Base-by-base conservation (phyloP, 768 basidiomycete species). In the Strobilomyces echinocephalus region DNA sequence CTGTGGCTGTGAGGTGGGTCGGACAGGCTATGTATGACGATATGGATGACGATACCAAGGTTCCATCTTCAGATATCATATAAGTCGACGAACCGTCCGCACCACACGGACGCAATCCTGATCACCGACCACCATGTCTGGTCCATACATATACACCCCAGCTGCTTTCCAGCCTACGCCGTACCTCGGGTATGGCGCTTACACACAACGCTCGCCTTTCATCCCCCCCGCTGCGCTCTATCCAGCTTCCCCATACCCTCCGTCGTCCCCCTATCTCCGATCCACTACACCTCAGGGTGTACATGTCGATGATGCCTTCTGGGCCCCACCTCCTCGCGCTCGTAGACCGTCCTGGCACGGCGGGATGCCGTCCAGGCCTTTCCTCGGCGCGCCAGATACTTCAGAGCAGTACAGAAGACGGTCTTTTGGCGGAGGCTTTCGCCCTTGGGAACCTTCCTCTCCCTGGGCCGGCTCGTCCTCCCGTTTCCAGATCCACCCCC, bases 341-440 rank as follows among this genome's bases (percentile, higher is more conserved):
- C 74, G 79, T 12, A 70, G 76, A 48, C 70, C 67, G 14, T 80
- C 79, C 3, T 80, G 78, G 76, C 73, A 75, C 42, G 76, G 52
- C 45, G 68, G 60, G 21, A 53, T 55, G 61, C 60, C 56, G 5
- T 26, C 62, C 36, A 64, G 58, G 49, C 69, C 61, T 8, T 69
- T 60, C 55, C 59, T 69, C 15, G 44, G 59, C 11, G 2, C 64
- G 12, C 62, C 48, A 21, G 0, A 58, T 34, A 52, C 59, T 3
- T 47, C 64, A 2, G 38, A n/a, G 2, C 51, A 60, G 6, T 8
- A 26, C 26, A 54, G 69, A 11, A 58, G 69, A 18, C 61, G 64
- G 3, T 71, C 70, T 34, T 73, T 71, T 55, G 68, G 63, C 28
- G 61, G 55, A 18, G 58, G 36, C 10, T 58, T 50, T 36, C 49